Evolutionary conservation across 2,329 filamentous ascomycete species (phyloP).

Genomic region (Chaetomiaceae sp.): DNA sequence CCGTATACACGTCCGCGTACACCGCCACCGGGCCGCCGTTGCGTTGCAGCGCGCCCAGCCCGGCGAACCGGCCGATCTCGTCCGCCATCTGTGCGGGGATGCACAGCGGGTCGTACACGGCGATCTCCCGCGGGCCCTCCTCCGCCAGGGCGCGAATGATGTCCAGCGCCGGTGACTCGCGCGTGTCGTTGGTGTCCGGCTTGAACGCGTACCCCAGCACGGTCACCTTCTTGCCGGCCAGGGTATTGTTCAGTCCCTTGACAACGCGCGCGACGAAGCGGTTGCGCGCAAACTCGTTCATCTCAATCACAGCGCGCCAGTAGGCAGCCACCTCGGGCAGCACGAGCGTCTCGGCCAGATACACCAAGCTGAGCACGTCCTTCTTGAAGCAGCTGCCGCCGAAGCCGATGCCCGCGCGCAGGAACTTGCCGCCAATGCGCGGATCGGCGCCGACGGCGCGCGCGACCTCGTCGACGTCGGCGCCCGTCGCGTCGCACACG

Average conservation of each 20-base stretch:
- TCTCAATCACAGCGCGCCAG: slow-evolving; percentile 1
- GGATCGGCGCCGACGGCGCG: slow-evolving; percentile 1
- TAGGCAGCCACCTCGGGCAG: slow-evolving; percentile 5
- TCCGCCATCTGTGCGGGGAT: not conserved
- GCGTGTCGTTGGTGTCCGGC: slow-evolving; percentile 5
- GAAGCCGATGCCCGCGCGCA: slow-evolving; percentile 4
- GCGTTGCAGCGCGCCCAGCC: not conserved
- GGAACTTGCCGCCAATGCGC: slow-evolving; percentile 7
- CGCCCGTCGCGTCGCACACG: slow-evolving; percentile 3
- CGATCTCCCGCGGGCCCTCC: not conserved
- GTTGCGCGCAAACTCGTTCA: slow-evolving; percentile 7
- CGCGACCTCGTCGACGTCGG: slow-evolving; percentile 7
- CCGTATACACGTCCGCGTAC: slow-evolving; percentile 2
- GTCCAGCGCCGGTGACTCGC: slow-evolving; percentile 4
- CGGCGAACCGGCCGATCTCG: not conserved
- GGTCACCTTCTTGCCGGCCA: slow-evolving; percentile 4
- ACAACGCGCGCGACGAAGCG: not conserved
- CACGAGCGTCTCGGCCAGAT: slow-evolving; percentile 3
- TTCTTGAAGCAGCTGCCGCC: slow-evolving; percentile 10
- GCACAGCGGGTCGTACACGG: slow-evolving; percentile 3
- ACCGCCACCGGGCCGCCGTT: slow-evolving; percentile 1
- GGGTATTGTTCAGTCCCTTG: slow-evolving; percentile 1
- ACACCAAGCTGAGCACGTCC: slow-evolving; percentile 4
- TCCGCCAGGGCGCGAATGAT: not conserved
- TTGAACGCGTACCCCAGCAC: slow-evolving; percentile 5